phyloP scores from a whole-genome alignment of 805 yeast genomes.

The Lachancea cidri region DNA sequence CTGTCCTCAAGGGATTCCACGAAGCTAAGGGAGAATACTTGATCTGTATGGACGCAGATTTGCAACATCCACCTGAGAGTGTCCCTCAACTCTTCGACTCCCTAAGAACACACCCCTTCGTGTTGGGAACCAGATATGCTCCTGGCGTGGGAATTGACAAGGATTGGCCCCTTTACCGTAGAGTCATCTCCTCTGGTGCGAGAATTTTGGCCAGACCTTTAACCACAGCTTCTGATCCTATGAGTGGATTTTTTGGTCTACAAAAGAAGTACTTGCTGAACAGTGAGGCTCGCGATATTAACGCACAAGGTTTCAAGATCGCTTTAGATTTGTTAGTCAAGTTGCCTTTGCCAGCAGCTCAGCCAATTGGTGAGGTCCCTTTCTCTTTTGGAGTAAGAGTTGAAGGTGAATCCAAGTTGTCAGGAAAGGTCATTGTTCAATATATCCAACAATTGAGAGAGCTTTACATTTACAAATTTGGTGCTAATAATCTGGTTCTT shows the following conservation, averaged over 20 bases:
- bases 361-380: slow-evolving; percentile 43
- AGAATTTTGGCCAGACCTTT: slow-evolving; percentile 45
- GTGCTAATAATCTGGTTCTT: slow-evolving; percentile 35
- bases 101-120: slow-evolving; percentile 40
- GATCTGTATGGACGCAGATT: slow-evolving; percentile 50
- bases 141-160: slow-evolving; percentile 50
- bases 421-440: slow-evolving; percentile 45
- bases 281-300: slow-evolving; percentile 34
- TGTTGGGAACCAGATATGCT: slow-evolving; percentile 48
- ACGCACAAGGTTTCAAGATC: slow-evolving; percentile 45
- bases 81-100: slow-evolving; percentile 42
- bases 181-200: slow-evolving; percentile 46
- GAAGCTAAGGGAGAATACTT: slow-evolving; percentile 44
- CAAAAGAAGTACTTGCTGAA: slow-evolving; percentile 39
- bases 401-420: slow-evolving; percentile 48
- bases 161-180: slow-evolving; percentile 48
- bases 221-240: slow-evolving; percentile 48
- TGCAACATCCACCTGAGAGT: slow-evolving; percentile 49
- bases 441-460: slow-evolving; percentile 44
- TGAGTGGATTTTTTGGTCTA: slow-evolving; percentile 49
- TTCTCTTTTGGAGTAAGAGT: slow-evolving; percentile 50
- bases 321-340: slow-evolving; percentile 46
- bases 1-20: slow-evolving; percentile 44
- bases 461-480: slow-evolving; percentile 42
- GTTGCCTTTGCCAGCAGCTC: slow-evolving; percentile 33